Conservation (phyloP, 352 stramenopile genomes). For the Achlya hypogyna region DNA sequence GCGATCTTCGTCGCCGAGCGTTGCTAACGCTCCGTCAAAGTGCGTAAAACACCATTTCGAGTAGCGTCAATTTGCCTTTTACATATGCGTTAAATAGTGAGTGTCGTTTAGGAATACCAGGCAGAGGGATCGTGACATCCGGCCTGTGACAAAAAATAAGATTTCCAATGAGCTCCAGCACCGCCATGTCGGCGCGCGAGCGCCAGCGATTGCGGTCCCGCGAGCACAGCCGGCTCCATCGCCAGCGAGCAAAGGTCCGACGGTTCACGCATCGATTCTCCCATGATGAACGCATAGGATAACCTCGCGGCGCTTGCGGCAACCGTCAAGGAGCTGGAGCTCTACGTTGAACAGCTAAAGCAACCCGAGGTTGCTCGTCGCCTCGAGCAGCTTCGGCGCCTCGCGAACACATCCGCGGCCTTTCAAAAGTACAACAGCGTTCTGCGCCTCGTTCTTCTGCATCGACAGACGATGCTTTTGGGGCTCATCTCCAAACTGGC, state of each 20-base stretch:
- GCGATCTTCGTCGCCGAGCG: too few species aligned
- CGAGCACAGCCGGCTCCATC: conserved; percentile 4
- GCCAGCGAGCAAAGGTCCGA: not conserved
- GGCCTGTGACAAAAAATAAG: too few species aligned
- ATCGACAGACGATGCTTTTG: not conserved
- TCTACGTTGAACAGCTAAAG: not conserved
- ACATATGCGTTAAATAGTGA: too few species aligned
- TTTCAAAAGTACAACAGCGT: not conserved
- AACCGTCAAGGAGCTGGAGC: not conserved
- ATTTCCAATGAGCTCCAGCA: not conserved
- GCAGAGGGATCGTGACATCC: too few species aligned
- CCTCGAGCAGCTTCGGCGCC: not conserved
- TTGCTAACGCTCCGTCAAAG: too few species aligned
- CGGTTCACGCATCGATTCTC: too few species aligned
- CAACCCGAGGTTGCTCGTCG: not conserved
- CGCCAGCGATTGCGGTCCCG: conserved; percentile 1
- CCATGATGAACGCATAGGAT: not conserved
- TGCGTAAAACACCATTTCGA: too few species aligned
- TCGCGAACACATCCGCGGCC: not conserved
- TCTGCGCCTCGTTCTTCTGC: not conserved
- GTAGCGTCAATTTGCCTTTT: too few species aligned
- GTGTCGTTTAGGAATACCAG: too few species aligned
- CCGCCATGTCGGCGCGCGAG: not conserved
- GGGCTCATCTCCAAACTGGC: not conserved
- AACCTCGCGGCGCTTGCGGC: not conserved